Base-by-base conservation (phyloP, 805 yeast species). In the Ogataea sp. region DNA sequence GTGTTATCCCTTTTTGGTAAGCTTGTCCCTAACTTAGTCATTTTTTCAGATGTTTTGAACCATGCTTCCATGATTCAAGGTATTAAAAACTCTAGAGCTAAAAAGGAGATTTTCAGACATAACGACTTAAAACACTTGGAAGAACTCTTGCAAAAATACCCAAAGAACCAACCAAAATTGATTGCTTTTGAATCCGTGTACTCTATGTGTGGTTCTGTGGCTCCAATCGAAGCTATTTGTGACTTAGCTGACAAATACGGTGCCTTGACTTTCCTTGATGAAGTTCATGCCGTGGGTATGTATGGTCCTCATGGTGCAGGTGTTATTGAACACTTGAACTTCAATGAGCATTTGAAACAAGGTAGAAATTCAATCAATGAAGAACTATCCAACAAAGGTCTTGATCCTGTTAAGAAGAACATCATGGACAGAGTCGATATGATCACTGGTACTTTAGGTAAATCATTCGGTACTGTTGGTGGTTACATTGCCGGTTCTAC, bases 231-330 rank as follows among this genome's bases (percentile, higher is more conserved):
- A 53, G 78, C 75, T 45, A 88, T 93, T 49, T 90, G 97, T 61
- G 96, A 89, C 51, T 72, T 93, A 55, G 99, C 99, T 31, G 96
- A 93, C 39, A 87, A 93, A 65, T 93, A 93, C 59, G 97, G 97
- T 45, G 97, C 97, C 35, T 65, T 93, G 52, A 93, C 99, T 24
- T 93, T 93, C 64, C 70, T 93, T 60, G 99, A 93, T 61, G 99
- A 93, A 64, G 99, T 93, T 29, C 99, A 93, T 57, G 97, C 98
- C 27, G 97, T 93, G 35, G 99, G 99, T 40, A 75, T 93, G 81
- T 93, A 93, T 59, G 99, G 99, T 53, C 97, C 99, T 43, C 96
- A 85, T 54, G 99, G 99, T 58, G 98, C 96, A 26, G 99, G 99
- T 67, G 97, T 93, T 40, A 96, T 97, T 36, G 99, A 93, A 64